These are phyloP conservation scores for Sideroxylon spinosum DNA, from an alignment of 179 eudicot genomes.

Conservation along the genomic window DNA sequence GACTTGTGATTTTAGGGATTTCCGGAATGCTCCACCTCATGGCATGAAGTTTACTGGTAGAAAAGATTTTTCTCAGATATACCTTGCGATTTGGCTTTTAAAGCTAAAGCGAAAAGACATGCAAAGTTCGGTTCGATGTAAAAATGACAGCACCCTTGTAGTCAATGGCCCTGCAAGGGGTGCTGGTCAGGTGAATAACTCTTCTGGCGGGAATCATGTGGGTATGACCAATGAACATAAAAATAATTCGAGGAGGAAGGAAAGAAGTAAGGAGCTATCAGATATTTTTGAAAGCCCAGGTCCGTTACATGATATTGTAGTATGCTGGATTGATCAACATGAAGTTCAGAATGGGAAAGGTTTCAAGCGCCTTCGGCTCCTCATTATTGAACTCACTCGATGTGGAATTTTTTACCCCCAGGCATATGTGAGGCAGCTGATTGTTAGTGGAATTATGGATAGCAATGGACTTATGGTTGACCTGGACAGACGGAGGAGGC, in stretches of 20 bases:
- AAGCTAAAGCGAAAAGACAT: conserved; percentile 57
- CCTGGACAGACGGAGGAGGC: conserved; percentile 52
- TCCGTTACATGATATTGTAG: conserved; percentile 79
- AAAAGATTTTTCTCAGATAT: conserved; percentile 78
- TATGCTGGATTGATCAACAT: conserved; percentile 96
- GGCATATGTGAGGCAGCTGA: conserved; percentile 81
- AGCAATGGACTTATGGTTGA: conserved; percentile 41
- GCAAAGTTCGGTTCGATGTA: conserved; percentile 35
- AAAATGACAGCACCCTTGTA: conserved; percentile 22
- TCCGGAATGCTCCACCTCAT: conserved; percentile 48
- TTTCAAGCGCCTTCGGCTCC: conserved; percentile 65
- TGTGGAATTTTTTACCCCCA: conserved; percentile 75
- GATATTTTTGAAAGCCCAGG: conserved; percentile 79
- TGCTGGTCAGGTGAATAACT: conserved; percentile 21
- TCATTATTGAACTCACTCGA: conserved; percentile 64
- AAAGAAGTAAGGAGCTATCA: conserved; percentile 36
- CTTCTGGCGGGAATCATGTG: conserved; percentile 19
- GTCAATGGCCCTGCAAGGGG: conserved; percentile 14
- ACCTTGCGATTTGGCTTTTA: conserved; percentile 67
- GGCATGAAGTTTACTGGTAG: conserved; percentile 78
- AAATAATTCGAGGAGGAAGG: conserved; percentile 19
- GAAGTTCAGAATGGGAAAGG: conserved; percentile 72
- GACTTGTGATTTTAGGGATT: conserved; percentile 80
- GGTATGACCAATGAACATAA: conserved; percentile 10
- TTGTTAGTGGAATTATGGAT: conserved; percentile 84